phyloP scores from a whole-genome alignment of 305 asterid genomes.

The Solanum hybrid region DNA sequence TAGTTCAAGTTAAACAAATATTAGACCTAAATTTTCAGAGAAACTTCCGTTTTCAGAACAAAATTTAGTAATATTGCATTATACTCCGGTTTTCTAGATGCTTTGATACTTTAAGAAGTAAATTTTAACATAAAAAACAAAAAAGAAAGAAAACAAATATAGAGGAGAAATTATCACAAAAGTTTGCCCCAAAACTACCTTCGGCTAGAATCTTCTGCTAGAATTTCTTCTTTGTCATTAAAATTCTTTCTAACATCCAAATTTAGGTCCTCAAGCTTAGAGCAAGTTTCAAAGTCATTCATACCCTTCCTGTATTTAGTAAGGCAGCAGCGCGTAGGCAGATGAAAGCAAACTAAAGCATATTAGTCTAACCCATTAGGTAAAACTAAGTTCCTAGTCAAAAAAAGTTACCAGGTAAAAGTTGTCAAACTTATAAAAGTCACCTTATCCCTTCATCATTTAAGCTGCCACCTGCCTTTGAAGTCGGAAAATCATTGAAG shows the following conservation, averaged over 20 bases:
- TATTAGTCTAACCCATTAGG: neutral
- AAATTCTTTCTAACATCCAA: conserved; percentile 64
- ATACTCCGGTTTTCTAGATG: neutral
- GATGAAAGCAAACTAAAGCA: conserved; percentile 5
- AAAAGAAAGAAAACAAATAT: neutral
- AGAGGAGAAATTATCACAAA: conserved; percentile 3
- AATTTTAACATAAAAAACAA: neutral
- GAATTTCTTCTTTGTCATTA: conserved; percentile 31
- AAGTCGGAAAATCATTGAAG: conserved; percentile 26
- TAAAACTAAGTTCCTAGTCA: neutral
- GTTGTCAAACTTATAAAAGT: neutral
- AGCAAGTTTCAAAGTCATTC: conserved; percentile 70
- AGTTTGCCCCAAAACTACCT: conserved; percentile 40
- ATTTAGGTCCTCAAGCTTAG: conserved; percentile 84
- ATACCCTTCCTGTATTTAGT: conserved; percentile 47
- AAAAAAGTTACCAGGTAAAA: neutral
- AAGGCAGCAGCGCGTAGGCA: conserved; percentile 13
- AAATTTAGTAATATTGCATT: neutral
- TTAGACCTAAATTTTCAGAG: neutral
- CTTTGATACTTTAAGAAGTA: neutral
- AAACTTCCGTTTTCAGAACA: neutral
- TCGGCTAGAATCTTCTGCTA: conserved; percentile 34
- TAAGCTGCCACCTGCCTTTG: conserved; percentile 17
- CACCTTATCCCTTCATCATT: conserved; percentile 34
- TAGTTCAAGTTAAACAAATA: neutral